Evolutionary conservation across 108 stramenopile species (phyloP), one percentile per base, ranked within the genome.

Genomic region (Cyclotella atomus): DNA sequence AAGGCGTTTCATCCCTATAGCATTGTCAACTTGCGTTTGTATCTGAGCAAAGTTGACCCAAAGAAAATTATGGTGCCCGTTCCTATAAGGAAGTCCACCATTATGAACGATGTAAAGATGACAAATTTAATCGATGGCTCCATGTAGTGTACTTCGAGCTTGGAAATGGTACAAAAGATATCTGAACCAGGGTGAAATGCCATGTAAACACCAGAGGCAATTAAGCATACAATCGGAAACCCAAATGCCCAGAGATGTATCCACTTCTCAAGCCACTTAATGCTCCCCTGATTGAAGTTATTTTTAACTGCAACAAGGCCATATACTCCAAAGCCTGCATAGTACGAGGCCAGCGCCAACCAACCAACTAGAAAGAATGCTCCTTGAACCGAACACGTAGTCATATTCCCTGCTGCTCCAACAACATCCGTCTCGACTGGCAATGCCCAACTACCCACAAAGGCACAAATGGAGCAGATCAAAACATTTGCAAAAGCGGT

Each of bases 211-310:
- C 21, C 19, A 10, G 41, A 0, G 16, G 50, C 5, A 19, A 41
- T n/a, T 1, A 57, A 27, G 16, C 20, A 6, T 2, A 29, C 24
- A 1, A 43, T 17, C 3, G 60, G 32, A 0, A 25, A 2, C 17
- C 8, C 27, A n/a, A 29, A 73, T 4, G 73, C 73, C 10, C 53
- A 32, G 9, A 55, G 8, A 53, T 76, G 75, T 47, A 76, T 76
- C 67, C 67, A 76, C 24, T 68, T 68, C 45, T 76, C 67, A 0
- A 76, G 60, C 59, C 78, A 74, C 47, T 34, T 25, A 68, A 72
- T 66, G 21, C 53, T 59, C 21, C 73, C 72, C 28, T 79, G 62
- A 36, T 53, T n/a, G 67, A 73, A 79, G 34, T 68, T 67, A 36
- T 66, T 49, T 50, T 68, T 76, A 20, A 76, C 60, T 1, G 75